Base-by-base conservation (phyloP, 2,329 filamentous ascomycete genomes). In the Orbilia oligospora region DNA sequence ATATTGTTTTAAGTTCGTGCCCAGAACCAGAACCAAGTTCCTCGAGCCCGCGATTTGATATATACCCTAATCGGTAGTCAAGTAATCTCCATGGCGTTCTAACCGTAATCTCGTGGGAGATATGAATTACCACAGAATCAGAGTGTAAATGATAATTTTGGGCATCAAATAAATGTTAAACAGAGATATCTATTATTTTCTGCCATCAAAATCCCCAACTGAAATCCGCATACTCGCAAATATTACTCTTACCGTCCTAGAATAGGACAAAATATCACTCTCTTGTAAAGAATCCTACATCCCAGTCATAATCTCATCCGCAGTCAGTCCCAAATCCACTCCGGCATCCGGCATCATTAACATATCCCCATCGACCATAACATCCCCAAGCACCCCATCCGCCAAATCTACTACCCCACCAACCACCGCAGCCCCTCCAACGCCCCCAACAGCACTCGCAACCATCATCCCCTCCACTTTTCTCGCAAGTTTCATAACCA, bases 291-390 rank as follows among this genome's bases (percentile, higher is more conserved):
- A 56, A 56, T 33, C 22, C 33, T 65, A 79, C 76, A 79, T 79
- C 22, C 76, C 76, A 9, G 58, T 71, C 76, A 79, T 79, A 24
- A 79, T 69, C 68, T 79, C 76, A 33, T 79, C 73, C 49, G 58
- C 73, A 3, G 69, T 53, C 46, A 77, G 18, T 2, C 76, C 76
- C 56, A 79, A 58, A 27, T 73, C 75, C 24, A 63, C 53, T 2
- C n/a, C 33, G 6, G 58, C 56, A 38, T 71, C 76, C 6, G 44
- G 63, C 48, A 73, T 69, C 46, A 68, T 65, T 16, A 72, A 72
- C 63, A 79, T 79, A 38, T 79, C 76, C n/a, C 53, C 71, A 64
- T 77, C 76, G 38, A 36, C 76, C 76, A 79, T 72, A 14, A 79
- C 76, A 67, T 77, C 73, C 51, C 67, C 76, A 5, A 79, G 38